Evolutionary conservation across 129 eudicot genomes (phyloP).

Genomic region (Flaveria sonorensis): DNA sequence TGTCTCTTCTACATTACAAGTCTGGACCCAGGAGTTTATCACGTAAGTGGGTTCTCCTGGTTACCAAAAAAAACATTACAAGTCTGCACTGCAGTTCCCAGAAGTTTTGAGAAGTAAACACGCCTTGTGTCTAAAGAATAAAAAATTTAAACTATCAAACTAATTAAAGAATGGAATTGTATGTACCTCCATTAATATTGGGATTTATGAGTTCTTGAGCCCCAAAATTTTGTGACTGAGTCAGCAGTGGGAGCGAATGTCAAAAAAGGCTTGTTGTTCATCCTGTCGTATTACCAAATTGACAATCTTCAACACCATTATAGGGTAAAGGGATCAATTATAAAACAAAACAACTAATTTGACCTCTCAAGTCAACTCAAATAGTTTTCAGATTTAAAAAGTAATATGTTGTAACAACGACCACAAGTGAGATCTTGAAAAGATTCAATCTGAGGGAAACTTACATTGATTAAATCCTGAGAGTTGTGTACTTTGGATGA

Average conservation of each 20-base stretch:
- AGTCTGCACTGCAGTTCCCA: background rate
- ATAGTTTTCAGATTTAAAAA: background rate
- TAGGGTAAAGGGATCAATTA: background rate
- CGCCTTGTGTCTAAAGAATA: background rate
- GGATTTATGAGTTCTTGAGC: constrained; percentile 37
- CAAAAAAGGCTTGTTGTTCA: constrained; percentile 23
- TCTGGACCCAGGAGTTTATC: background rate
- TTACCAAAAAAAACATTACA: background rate
- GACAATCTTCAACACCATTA: background rate
- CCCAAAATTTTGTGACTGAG: background rate
- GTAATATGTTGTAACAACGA: background rate
- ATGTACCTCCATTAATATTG: constrained; percentile 45
- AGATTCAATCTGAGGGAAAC: constrained; percentile 16
- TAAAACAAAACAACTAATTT: constrained; percentile 9
- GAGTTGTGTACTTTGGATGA: constrained; percentile 38
- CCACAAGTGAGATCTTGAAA: background rate
- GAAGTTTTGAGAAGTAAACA: background rate
- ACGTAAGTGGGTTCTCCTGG: no score
- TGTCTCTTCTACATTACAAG: background rate
- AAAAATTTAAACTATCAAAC: constrained; percentile 11
- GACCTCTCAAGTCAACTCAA: constrained; percentile 8
- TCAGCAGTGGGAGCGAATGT: constrained; percentile 16
- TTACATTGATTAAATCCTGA: constrained; percentile 49
- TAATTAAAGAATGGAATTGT: constrained; percentile 2
- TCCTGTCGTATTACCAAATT: constrained; percentile 28